These are phyloP conservation scores for Trichosporon coremiiforme DNA, from an alignment of 1,284 basidiomycete species.

Conservation along the genomic window DNA sequence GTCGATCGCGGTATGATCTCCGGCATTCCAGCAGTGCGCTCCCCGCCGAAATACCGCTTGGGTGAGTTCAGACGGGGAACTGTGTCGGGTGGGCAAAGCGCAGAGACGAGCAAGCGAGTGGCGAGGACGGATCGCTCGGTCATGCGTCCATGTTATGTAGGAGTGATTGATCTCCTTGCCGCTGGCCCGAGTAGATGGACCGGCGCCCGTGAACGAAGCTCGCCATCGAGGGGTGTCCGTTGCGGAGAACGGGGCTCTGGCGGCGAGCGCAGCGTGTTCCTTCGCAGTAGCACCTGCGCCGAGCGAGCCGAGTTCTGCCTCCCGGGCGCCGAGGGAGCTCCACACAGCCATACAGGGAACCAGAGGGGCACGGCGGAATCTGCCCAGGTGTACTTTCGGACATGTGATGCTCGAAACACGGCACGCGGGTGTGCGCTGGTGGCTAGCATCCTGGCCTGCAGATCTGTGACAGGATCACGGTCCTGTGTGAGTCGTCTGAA, in stretches of 20 bases:
- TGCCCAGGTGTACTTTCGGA: background rate
- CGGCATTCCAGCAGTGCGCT: background rate
- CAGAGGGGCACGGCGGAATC: background rate
- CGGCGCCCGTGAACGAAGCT: background rate
- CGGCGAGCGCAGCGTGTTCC: background rate
- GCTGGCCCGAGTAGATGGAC: background rate
- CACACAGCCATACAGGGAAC: background rate
- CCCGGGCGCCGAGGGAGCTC: background rate
- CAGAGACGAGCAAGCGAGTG: background rate
- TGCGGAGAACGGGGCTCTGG: background rate
- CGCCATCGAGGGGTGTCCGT: background rate
- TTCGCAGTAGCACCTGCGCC: background rate
- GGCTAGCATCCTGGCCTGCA: background rate
- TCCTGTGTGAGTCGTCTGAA: conserved; percentile 4
- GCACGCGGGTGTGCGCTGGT: background rate
- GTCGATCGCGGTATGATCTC: background rate
- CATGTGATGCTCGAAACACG: conserved; percentile 3
- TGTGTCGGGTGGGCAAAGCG: background rate
- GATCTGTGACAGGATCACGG: background rate
- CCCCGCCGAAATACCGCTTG: background rate
- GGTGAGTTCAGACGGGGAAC: background rate
- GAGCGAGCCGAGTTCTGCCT: background rate
- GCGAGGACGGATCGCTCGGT: background rate
- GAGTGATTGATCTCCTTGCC: background rate
- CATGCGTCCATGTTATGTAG: background rate